These are phyloP conservation scores for Debaryomyces psychrophilus DNA, from an alignment of 1,139 yeast genomes.

Conservation along the genomic window DNA sequence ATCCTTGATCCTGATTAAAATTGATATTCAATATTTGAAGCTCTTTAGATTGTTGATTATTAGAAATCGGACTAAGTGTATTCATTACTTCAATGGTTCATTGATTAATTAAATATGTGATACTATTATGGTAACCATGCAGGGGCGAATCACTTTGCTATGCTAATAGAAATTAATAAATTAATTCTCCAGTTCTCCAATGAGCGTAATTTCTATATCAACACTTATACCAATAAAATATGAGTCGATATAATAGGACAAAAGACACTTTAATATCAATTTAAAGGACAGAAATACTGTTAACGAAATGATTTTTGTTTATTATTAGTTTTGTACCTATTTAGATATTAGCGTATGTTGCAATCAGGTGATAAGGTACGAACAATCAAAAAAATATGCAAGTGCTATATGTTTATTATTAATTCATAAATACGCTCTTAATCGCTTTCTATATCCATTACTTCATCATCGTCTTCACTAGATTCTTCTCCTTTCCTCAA, in stretches of 20 bases:
- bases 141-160: slow-evolving; percentile 1
- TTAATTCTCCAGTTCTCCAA: not conserved
- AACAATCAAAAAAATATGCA: not conserved
- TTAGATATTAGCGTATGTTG: slow-evolving; percentile 8
- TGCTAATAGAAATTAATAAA: not conserved
- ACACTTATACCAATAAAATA: not conserved
- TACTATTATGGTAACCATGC: not conserved
- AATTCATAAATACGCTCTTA: slow-evolving; percentile 13
- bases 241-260: not conserved
- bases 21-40: slow-evolving; percentile 58
- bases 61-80: slow-evolving; percentile 37
- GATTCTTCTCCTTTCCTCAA: slow-evolving; percentile 56
- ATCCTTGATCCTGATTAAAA: slow-evolving; percentile 89
- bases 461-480: slow-evolving; percentile 61
- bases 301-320: slow-evolving; percentile 3
- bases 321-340: slow-evolving; percentile 9
- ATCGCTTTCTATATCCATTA: slow-evolving; percentile 69
- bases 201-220: not conserved
- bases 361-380: slow-evolving; percentile 8
- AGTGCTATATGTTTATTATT: not conserved
- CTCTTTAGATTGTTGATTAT: slow-evolving; percentile 23
- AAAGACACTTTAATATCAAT: not conserved
- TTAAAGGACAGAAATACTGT: not conserved
- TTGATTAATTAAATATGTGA: not conserved
- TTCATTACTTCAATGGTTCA: slow-evolving; percentile 31